Evolutionary conservation across 1,284 basidiomycete species (phyloP).

Genomic region (Stereum hirsutum): DNA sequence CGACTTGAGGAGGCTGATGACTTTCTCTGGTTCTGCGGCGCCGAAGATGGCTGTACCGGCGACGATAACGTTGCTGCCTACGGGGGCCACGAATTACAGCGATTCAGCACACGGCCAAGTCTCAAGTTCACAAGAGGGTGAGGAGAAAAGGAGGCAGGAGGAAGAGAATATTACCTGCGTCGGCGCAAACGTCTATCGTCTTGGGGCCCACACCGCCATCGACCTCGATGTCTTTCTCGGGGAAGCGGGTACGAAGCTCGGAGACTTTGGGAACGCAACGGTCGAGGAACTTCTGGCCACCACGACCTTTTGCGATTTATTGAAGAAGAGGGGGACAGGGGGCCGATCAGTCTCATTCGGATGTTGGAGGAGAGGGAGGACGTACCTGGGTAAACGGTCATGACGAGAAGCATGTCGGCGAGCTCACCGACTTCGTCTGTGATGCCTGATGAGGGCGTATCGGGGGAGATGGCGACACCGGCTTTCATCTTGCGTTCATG

Average conservation of each 20-base stretch:
- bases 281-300: conserved; percentile 95
- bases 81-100: too few relatives aligned
- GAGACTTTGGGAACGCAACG: conserved; percentile 89
- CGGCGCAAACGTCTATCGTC: conserved; percentile 84
- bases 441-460: conserved; percentile 81
- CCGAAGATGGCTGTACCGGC: conserved; percentile 96
- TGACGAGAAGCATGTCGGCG: conserved; percentile 93
- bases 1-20: conserved; percentile 67
- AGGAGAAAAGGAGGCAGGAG: background rate
- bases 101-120: too few relatives aligned
- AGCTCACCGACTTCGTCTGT: conserved; percentile 72
- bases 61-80: conserved; percentile 96
- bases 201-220: conserved; percentile 95
- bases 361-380: conserved; percentile 1
- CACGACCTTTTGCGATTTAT: conserved; percentile 48
- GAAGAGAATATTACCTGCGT: conserved; percentile 54
- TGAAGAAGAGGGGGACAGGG: background rate
- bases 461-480: conserved; percentile 91
- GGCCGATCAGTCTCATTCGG: background rate
- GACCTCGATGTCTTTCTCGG: conserved; percentile 90
- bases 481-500: conserved; percentile 78
- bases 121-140: too few relatives aligned
- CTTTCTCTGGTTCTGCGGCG: conserved; percentile 68
- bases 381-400: conserved; percentile 90
- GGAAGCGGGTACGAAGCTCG: conserved; percentile 89